Percentiles rank a stretch among this genome's conserved stretches.
Conservation (phyloP, 2,329 filamentous ascomycete genomes). For the Meredithiella fracta region DNA sequence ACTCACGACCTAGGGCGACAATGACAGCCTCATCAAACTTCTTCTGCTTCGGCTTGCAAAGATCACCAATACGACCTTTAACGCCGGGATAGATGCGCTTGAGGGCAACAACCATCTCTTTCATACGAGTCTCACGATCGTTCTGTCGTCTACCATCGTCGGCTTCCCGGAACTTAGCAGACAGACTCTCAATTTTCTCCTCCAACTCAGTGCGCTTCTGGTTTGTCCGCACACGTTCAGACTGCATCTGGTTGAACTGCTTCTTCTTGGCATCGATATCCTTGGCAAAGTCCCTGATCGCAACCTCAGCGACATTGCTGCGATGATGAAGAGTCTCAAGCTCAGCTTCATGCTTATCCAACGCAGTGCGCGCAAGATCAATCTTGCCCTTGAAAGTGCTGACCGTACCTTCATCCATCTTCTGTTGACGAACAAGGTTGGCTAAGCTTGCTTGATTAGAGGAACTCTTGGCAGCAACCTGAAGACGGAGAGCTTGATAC, state of each 20-base stretch:
- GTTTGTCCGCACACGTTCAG: slow-evolving; percentile 63
- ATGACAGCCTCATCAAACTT: slow-evolving; percentile 90
- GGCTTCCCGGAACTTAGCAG: slow-evolving; percentile 67
- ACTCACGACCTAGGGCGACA: slow-evolving; percentile 79
- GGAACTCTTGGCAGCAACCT: slow-evolving; percentile 70
- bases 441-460: slow-evolving; percentile 69
- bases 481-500: slow-evolving; percentile 68
- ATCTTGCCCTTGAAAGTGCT: slow-evolving; percentile 81
- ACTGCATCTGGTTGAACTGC: slow-evolving; percentile 70
- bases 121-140: slow-evolving; percentile 60
- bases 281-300: slow-evolving; percentile 49
- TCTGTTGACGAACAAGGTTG: slow-evolving; percentile 72
- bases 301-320: slow-evolving; percentile 43
- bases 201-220: slow-evolving; percentile 78
- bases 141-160: slow-evolving; percentile 74
- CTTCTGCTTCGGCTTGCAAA: slow-evolving; percentile 93
- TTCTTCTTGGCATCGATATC: slow-evolving; percentile 85
- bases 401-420: slow-evolving; percentile 80
- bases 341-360: slow-evolving; percentile 59
- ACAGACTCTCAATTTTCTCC: slow-evolving; percentile 71
- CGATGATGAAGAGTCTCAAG: slow-evolving; percentile 52
- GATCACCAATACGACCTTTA: slow-evolving; percentile 71
- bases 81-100: slow-evolving; percentile 88
- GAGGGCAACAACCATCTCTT: slow-evolving; percentile 69
- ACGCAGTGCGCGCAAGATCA: slow-evolving; percentile 56